Evolutionary conservation across 768 basidiomycete species (phyloP).

Genomic region (Naematelia encephala): DNA sequence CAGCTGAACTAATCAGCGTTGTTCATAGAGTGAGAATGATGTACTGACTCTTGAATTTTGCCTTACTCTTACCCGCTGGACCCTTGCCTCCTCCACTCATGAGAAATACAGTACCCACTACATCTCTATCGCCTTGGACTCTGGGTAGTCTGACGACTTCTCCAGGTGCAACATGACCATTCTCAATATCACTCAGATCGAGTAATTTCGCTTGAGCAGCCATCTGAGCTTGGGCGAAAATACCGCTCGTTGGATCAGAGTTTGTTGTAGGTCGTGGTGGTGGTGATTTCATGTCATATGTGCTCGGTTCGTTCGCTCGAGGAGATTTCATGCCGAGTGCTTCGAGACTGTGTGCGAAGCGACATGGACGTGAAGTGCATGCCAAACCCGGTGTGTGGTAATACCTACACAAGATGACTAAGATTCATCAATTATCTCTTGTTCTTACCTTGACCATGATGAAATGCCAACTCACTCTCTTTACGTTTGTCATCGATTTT

Average conservation of each 20-base stretch:
- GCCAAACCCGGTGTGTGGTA: constrained; percentile 49
- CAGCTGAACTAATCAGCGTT: constrained; percentile 28
- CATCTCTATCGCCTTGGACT: constrained; percentile 5
- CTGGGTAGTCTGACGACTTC: constrained; percentile 27
- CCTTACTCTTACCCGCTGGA: constrained; percentile 37
- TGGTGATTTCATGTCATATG: constrained; percentile 15
- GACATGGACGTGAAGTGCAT: constrained; percentile 50
- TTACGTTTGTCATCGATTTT: constrained; percentile 9
- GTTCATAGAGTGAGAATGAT: background rate
- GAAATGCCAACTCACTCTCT: constrained; percentile 20
- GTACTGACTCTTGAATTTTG: constrained; percentile 48
- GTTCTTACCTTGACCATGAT: background rate
- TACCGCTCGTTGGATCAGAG: constrained; percentile 34
- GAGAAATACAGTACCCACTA: constrained; percentile 40
- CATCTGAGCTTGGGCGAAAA: constrained; percentile 39
- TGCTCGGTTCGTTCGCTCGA: background rate
- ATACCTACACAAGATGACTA: constrained; percentile 50
- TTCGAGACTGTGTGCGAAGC: constrained; percentile 47
- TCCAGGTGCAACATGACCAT: constrained; percentile 20
- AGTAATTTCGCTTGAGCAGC: background rate
- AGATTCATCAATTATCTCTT: too few relatives aligned
- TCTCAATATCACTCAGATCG: background rate
- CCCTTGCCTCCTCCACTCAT: constrained; percentile 50
- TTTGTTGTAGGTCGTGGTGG: constrained; percentile 8
- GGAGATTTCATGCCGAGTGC: background rate